Conservation (phyloP, 148 eudicot species). For the Euryodendron excelsum region DNA sequence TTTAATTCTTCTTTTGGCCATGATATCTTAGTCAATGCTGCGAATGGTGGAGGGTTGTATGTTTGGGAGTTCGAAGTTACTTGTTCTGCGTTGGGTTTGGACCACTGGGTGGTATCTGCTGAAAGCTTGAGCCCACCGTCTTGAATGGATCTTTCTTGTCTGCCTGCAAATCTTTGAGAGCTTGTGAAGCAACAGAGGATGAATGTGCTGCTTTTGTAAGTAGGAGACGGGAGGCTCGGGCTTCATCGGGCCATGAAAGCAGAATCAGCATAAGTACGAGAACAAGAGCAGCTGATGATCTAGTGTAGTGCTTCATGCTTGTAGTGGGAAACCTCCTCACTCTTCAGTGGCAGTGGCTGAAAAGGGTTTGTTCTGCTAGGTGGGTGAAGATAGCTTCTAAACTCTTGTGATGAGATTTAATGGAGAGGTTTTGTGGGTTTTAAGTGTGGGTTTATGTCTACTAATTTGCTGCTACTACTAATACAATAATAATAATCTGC, state of each 20-base stretch:
- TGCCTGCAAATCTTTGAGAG: constrained; percentile 33
- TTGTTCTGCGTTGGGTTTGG: constrained; percentile 79
- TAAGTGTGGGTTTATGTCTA: constrained; percentile 13
- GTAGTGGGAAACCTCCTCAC: background rate
- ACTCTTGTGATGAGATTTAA: constrained; percentile 17
- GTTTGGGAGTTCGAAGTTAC: constrained; percentile 26
- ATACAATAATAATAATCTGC: too few species aligned
- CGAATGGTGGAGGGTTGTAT: background rate
- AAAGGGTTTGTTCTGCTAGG: background rate
- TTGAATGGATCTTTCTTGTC: constrained; percentile 41
- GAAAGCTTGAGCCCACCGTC: constrained; percentile 48
- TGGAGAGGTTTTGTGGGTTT: background rate
- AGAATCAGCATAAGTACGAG: constrained; percentile 37
- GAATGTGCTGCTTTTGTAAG: constrained; percentile 9
- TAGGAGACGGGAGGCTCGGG: constrained; percentile 30
- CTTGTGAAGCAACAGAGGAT: constrained; percentile 31
- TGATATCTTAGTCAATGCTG: constrained; percentile 22
- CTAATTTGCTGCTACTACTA: background rate
- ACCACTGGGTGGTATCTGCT: constrained; percentile 51
- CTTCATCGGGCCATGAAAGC: constrained; percentile 23
- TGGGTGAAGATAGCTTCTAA: background rate
- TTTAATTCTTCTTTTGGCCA: constrained; percentile 2
- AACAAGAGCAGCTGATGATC: constrained; percentile 25
- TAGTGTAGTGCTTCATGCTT: constrained; percentile 35
- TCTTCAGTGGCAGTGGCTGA: background rate